Evolutionary conservation across 164 flowering plant species (phyloP).

Genomic region (Vitis riparia): DNA sequence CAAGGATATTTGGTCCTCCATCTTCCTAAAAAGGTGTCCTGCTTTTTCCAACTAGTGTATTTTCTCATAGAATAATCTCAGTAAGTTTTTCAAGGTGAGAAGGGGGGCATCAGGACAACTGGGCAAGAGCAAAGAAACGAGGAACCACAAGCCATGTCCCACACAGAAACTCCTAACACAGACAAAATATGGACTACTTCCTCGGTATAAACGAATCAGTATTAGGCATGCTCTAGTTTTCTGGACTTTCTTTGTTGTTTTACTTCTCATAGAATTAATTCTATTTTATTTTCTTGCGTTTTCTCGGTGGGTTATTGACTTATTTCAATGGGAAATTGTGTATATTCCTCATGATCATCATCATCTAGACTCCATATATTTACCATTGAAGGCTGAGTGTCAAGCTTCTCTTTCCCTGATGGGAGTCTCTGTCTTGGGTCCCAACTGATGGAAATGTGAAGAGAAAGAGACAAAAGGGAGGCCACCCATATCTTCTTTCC

Average conservation of each 20-base stretch:
- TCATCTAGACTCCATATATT: neutral
- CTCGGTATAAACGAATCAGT: constrained; percentile 6
- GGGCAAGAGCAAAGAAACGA: constrained; percentile 19
- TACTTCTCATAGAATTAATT: neutral
- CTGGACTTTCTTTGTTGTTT: neutral
- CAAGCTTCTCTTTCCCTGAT: constrained; percentile 8
- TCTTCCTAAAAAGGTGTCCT: constrained; percentile 4
- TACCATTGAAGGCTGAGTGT: neutral
- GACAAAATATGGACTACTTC: constrained; percentile 16
- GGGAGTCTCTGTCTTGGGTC: constrained; percentile 13
- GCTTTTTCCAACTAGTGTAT: constrained; percentile 4
- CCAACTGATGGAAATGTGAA: constrained; percentile 15
- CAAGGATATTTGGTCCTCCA: neutral
- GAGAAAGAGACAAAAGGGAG: constrained; percentile 21
- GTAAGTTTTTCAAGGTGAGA: constrained; percentile 13
- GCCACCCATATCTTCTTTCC: constrained; percentile 29
- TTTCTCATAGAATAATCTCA: neutral
- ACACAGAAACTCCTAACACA: neutral
- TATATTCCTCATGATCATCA: no score
- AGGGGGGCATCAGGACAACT: neutral
- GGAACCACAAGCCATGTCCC: constrained; percentile 15
- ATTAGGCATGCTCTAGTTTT: neutral
- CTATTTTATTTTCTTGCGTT: neutral
- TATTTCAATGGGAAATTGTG: neutral
- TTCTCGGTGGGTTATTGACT: neutral